A percentile compares a stretch with the other conserved stretches of the same genome.
phyloP scores from a whole-genome alignment of 2,329 filamentous ascomycete species.

The Aspergillus awamori region DNA sequence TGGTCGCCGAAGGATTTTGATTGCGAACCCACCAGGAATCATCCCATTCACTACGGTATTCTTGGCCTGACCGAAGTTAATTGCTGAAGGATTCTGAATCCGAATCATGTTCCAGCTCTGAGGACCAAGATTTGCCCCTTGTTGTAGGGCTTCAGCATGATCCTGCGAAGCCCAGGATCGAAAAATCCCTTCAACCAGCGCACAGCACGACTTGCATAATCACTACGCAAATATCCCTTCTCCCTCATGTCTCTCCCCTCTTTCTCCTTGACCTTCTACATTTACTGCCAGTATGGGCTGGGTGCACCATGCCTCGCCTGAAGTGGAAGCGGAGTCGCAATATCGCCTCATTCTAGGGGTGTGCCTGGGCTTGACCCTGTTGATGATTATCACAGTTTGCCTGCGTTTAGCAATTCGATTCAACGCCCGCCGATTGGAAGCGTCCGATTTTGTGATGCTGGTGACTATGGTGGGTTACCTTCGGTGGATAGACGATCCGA shows the following conservation, averaged over 20 bases:
- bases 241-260: not conserved
- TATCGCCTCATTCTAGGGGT: constrained; percentile 55
- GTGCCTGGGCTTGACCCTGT: constrained; percentile 48
- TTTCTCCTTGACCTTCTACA: not conserved
- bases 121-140: not conserved
- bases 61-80: not conserved
- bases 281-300: constrained; percentile 47
- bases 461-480: constrained; percentile 34
- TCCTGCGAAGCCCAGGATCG: not conserved
- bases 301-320: constrained; percentile 54
- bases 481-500: not conserved
- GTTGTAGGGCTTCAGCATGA: not conserved
- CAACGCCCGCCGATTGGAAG: constrained; percentile 48
- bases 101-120: not conserved
- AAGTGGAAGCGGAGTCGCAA: constrained; percentile 52
- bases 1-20: not conserved
- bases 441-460: constrained; percentile 52
- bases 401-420: constrained; percentile 49
- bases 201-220: not conserved
- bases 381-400: constrained; percentile 49
- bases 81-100: not conserved
- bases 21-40: not conserved
- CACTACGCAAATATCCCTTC: not conserved
- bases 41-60: not conserved
- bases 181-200: not conserved